A percentile compares a stretch with the other conserved stretches of the same genome.
Evolutionary conservation across 805 yeast genomes (phyloP).

Genomic region (Saccharomycopsis amapae): DNA sequence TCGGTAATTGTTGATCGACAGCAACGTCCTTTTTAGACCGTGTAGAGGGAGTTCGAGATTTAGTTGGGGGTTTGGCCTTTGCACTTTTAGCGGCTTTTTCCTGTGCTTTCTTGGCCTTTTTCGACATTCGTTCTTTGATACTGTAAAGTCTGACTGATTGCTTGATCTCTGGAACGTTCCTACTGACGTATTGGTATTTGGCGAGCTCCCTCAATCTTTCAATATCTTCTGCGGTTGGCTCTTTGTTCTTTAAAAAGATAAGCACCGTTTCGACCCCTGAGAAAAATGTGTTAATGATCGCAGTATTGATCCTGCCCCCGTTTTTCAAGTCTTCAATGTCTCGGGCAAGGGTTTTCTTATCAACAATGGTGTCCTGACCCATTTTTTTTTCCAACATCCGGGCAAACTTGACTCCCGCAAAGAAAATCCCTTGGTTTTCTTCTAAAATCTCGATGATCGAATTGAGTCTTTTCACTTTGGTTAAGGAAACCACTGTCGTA

Average conservation of each 20-base stretch:
- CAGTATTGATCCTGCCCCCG: neutral
- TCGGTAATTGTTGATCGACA: no score
- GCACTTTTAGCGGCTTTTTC: neutral
- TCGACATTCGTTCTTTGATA: neutral
- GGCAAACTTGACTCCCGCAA: neutral
- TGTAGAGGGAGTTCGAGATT: no score
- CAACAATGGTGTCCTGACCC: neutral
- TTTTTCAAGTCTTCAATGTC: conserved; percentile 3
- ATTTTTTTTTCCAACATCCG: neutral
- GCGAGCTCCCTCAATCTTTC: neutral
- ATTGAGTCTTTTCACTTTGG: conserved; percentile 1
- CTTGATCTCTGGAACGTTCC: neutral
- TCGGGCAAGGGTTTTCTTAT: conserved; percentile 9
- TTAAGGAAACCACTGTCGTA: conserved; percentile 5
- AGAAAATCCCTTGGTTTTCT: conserved; percentile 6
- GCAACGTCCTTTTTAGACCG: no score
- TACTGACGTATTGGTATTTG: neutral
- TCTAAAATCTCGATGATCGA: conserved; percentile 5
- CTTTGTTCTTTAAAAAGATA: neutral
- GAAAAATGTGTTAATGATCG: no score
- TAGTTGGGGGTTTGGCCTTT: neutral
- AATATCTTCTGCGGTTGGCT: conserved; percentile 2
- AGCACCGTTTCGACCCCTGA: neutral
- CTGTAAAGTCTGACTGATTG: conserved; percentile 1
- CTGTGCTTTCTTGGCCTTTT: neutral